A percentile compares a stretch with the other conserved stretches of the same genome.
Conservation (phyloP, 768 basidiomycete genomes). For the Sarcodon sp. region DNA sequence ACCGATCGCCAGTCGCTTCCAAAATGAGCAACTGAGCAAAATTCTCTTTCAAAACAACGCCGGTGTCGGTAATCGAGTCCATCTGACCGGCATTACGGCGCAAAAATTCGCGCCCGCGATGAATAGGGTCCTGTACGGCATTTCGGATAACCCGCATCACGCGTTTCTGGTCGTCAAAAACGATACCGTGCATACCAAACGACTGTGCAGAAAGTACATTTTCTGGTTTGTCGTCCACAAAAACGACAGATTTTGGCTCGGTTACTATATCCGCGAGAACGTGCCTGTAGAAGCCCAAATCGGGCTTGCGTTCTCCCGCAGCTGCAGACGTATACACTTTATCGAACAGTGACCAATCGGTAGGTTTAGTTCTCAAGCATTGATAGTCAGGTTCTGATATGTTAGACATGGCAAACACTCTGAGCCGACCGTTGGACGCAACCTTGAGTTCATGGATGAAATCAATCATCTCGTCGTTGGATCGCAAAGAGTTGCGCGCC, state of each 20-base stretch:
- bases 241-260: constrained; percentile 34
- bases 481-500: constrained; percentile 32
- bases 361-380: constrained; percentile 26
- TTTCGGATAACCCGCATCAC: constrained; percentile 35
- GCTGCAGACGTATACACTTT: constrained; percentile 37
- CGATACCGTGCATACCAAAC: constrained; percentile 40
- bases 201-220: constrained; percentile 47
- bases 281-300: constrained; percentile 37
- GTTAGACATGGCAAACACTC: constrained; percentile 46
- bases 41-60: constrained; percentile 32
- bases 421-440: constrained; percentile 19
- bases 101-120: constrained; percentile 29
- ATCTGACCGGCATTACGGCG: constrained; percentile 24
- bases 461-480: constrained; percentile 31
- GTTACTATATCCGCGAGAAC: constrained; percentile 30
- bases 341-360: constrained; percentile 38
- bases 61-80: constrained; percentile 30
- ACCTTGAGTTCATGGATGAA: constrained; percentile 33
- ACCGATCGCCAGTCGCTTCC: constrained; percentile 36
- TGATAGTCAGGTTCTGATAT: constrained; percentile 40
- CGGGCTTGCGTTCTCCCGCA: constrained; percentile 42
- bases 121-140: constrained; percentile 31
- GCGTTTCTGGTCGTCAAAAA: constrained; percentile 27
- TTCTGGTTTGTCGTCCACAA: constrained; percentile 48
- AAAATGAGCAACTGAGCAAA: constrained; percentile 47